These are phyloP conservation scores for Volvariella volvacea DNA, from an alignment of 1,284 basidiomycete genomes.

Conservation along the genomic window DNA sequence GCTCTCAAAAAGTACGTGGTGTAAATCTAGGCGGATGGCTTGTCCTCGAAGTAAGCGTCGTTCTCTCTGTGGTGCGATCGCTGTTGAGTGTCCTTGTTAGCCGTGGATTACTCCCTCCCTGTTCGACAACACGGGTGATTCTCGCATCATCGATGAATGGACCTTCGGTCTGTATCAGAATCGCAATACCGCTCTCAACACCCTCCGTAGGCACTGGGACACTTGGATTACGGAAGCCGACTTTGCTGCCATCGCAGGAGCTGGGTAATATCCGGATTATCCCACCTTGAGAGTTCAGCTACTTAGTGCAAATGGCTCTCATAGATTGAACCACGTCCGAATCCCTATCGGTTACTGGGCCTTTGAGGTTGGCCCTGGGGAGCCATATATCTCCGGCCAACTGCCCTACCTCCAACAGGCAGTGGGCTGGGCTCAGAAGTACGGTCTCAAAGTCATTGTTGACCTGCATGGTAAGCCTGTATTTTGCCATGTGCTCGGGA, in stretches of 20 bases:
- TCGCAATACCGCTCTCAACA: constrained; percentile 35
- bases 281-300: constrained; percentile 2
- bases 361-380: constrained; percentile 72
- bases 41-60: constrained; percentile 53
- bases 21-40: constrained; percentile 82
- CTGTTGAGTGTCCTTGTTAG: constrained; percentile 18
- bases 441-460: constrained; percentile 77
- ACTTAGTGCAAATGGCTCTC: no score
- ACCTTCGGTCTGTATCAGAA: constrained; percentile 71
- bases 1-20: constrained; percentile 56
- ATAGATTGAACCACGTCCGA: constrained; percentile 79
- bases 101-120: constrained; percentile 84
- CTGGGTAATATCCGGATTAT: constrained; percentile 42
- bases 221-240: constrained; percentile 79
- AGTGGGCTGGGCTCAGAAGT: constrained; percentile 69
- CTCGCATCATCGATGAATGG: constrained; percentile 75
- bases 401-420: constrained; percentile 68
- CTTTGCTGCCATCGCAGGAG: constrained; percentile 65
- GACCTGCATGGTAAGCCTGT: constrained; percentile 63
- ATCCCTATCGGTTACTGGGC: constrained; percentile 93
- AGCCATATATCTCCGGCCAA: constrained; percentile 84
- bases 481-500: no score
- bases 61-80: neutral
- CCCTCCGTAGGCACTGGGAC: constrained; percentile 68
- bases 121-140: constrained; percentile 76